Conservation (phyloP, 345 rosid genomes). For the Eucalyptus guilfoylei region DNA sequence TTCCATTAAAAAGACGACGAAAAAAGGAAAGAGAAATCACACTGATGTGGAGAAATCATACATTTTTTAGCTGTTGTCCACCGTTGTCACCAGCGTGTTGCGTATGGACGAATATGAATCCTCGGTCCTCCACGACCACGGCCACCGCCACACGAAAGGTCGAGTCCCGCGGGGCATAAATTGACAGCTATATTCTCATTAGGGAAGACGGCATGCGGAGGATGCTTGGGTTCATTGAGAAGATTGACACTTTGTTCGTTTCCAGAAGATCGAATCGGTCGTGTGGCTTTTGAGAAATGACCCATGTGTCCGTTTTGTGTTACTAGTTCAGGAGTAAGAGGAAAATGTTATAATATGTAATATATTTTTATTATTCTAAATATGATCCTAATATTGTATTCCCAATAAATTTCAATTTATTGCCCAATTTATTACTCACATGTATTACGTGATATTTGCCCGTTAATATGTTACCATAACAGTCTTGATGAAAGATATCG, state of each 20-base stretch:
- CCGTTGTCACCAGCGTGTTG: background rate
- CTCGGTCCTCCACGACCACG: background rate
- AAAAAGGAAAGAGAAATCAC: background rate
- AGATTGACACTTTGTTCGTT: background rate
- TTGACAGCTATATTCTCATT: background rate
- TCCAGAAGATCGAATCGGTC: background rate
- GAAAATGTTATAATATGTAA: no score
- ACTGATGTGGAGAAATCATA: background rate
- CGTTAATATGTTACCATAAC: no score
- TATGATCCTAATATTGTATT: no score
- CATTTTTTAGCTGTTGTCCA: background rate
- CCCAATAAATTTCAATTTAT: no score
- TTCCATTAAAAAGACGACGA: no score
- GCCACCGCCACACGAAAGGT: background rate
- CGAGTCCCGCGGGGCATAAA: background rate
- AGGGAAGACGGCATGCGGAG: no score
- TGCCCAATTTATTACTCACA: no score
- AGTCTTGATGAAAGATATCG: no score
- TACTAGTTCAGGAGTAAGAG: background rate
- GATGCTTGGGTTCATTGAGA: background rate
- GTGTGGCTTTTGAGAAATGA: background rate
- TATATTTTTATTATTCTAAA: no score
- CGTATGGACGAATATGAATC: background rate
- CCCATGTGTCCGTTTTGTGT: background rate
- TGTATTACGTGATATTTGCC: no score